phyloP scores from a whole-genome alignment of 345 rosid species.

The Brassica carinata region DNA sequence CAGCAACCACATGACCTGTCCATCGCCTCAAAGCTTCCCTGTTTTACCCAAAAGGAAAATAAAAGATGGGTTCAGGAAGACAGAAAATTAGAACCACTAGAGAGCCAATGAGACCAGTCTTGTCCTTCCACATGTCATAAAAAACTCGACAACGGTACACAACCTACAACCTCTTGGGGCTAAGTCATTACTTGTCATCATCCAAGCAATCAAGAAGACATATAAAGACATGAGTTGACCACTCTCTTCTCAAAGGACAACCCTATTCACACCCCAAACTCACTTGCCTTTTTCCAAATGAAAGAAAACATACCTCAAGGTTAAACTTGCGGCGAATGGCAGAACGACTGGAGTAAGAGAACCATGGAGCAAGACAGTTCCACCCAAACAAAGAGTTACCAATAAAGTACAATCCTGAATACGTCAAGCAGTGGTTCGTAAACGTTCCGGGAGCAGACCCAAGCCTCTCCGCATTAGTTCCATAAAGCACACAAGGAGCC shows the following conservation, averaged over 20 bases:
- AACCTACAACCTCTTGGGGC: not conserved
- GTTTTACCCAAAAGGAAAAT: constrained; percentile 23
- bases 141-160: not conserved
- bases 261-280: not conserved
- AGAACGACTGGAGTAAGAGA: constrained; percentile 71
- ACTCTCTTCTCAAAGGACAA: not conserved
- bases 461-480: constrained; percentile 91
- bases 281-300: not conserved
- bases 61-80: not conserved
- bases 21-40: constrained; percentile 88
- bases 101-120: not conserved
- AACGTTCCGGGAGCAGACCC: constrained; percentile 75
- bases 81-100: not conserved
- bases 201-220: constrained; percentile 15
- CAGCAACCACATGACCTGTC: constrained; percentile 85
- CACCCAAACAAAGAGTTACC: constrained; percentile 65
- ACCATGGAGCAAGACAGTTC: constrained; percentile 89
- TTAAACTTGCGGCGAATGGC: constrained; percentile 80
- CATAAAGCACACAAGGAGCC: constrained; percentile 88
- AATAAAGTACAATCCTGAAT: constrained; percentile 69
- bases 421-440: constrained; percentile 76
- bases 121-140: not conserved
- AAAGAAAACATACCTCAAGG: constrained; percentile 66
- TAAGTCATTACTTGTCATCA: not conserved
- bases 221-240: not conserved